Conservation (phyloP, 345 rosid species). For the Hibiscus trionum region DNA sequence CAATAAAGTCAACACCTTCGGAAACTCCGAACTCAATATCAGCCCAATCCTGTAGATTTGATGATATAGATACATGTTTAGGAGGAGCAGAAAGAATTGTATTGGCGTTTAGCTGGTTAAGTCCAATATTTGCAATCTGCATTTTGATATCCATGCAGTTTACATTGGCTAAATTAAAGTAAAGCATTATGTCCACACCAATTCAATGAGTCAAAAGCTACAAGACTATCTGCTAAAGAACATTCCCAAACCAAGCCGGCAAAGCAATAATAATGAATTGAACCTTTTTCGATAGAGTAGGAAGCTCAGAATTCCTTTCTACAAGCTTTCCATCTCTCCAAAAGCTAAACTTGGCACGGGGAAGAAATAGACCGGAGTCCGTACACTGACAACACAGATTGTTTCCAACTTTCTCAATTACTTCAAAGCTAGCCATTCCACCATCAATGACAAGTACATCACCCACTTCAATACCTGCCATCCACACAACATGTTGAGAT, state of each 20-base stretch:
- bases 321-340: slow-evolving; percentile 63
- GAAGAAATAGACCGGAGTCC: slow-evolving; percentile 59
- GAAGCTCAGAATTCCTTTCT: slow-evolving; percentile 32
- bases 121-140: neutral
- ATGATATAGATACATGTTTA: neutral
- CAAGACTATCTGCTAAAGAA: neutral
- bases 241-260: neutral
- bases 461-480: slow-evolving; percentile 55
- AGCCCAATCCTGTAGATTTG: slow-evolving; percentile 49
- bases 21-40: slow-evolving; percentile 55
- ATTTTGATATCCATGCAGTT: neutral
- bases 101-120: neutral
- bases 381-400: slow-evolving; percentile 57
- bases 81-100: neutral
- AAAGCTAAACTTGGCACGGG: slow-evolving; percentile 64
- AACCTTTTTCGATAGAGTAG: slow-evolving; percentile 58
- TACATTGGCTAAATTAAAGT: neutral
- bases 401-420: slow-evolving; percentile 47
- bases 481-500: neutral
- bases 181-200: neutral
- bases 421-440: slow-evolving; percentile 70
- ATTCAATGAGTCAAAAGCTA: neutral
- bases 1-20: slow-evolving; percentile 57
- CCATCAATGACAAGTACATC: slow-evolving; percentile 66
- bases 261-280: neutral